These are phyloP conservation scores for Sarocladium kiliense DNA, from an alignment of 2,329 filamentous ascomycete species.

Conservation along the genomic window DNA sequence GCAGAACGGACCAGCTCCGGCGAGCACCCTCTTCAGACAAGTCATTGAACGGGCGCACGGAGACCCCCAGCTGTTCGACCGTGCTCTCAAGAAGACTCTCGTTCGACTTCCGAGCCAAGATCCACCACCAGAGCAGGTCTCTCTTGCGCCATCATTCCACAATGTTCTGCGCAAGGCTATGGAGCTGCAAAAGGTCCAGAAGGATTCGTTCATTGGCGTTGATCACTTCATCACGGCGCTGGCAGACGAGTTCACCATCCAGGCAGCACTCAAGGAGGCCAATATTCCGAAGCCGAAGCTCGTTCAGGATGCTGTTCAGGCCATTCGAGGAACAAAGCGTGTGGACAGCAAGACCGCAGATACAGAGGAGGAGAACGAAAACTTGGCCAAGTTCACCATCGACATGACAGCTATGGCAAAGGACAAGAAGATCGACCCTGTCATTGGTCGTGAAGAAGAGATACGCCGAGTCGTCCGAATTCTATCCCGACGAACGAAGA, in stretches of 20 bases:
- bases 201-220: constrained; percentile 89
- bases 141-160: constrained; percentile 75
- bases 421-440: constrained; percentile 96
- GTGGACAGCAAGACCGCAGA: constrained; percentile 97
- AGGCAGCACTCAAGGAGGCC: constrained; percentile 71
- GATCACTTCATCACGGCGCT: constrained; percentile 89
- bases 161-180: constrained; percentile 78
- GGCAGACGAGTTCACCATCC: constrained; percentile 71
- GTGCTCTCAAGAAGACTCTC: constrained; percentile 83
- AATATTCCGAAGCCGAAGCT: constrained; percentile 91
- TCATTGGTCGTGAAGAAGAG: constrained; percentile 95
- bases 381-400: constrained; percentile 95
- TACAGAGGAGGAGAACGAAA: constrained; percentile 87
- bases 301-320: constrained; percentile 82
- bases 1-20: constrained; percentile 62
- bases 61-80: constrained; percentile 82
- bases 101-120: constrained; percentile 92
- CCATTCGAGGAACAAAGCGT: constrained; percentile 86
- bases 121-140: constrained; percentile 83
- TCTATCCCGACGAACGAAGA: constrained; percentile 89
- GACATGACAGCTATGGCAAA: constrained; percentile 96
- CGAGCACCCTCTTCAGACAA: constrained; percentile 82
- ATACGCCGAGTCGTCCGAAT: constrained; percentile 90
- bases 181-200: constrained; percentile 94
- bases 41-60: constrained; percentile 91